Percentiles rank a stretch among this genome's conserved stretches.
Evolutionary conservation across 331 rosid genomes (phyloP).

Genomic region (Pyracantha coccinea): DNA sequence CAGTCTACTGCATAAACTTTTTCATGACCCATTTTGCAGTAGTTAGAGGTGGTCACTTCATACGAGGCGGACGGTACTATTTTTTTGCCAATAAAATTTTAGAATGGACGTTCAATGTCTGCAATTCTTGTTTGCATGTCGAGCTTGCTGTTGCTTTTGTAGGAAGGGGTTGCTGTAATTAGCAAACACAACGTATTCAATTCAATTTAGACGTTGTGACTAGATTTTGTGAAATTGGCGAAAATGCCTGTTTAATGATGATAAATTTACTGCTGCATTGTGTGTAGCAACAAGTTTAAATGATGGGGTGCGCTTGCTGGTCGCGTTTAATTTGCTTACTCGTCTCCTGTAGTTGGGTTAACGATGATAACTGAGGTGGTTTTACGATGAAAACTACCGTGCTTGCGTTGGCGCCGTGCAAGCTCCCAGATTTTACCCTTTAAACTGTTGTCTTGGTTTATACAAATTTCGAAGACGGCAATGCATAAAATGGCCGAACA

Average conservation of each 20-base stretch:
- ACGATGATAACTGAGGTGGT: too few species aligned
- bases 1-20: constrained; percentile 43
- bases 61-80: constrained; percentile 28
- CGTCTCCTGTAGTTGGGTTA: too few species aligned
- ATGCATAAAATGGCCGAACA: too few species aligned
- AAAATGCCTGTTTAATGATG: constrained; percentile 5
- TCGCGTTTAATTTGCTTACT: too few species aligned
- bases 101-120: constrained; percentile 22
- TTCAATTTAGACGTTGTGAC: constrained; percentile 19
- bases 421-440: too few species aligned
- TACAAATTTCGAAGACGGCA: too few species aligned
- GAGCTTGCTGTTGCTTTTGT: constrained; percentile 13
- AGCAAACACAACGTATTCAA: constrained; percentile 27
- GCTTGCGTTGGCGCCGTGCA: too few species aligned
- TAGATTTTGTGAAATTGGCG: constrained; percentile 5
- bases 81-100: constrained; percentile 43
- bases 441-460: too few species aligned
- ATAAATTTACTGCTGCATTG: neutral
- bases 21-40: constrained; percentile 30
- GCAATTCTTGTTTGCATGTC: constrained; percentile 40
- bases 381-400: too few species aligned
- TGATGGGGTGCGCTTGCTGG: too few species aligned
- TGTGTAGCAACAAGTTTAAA: too few species aligned
- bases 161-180: constrained; percentile 28
- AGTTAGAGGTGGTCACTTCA: constrained; percentile 17